These are phyloP conservation scores for Hypoxylon rubiginosum DNA, from an alignment of 2,329 filamentous ascomycete genomes.

Conservation along the genomic window DNA sequence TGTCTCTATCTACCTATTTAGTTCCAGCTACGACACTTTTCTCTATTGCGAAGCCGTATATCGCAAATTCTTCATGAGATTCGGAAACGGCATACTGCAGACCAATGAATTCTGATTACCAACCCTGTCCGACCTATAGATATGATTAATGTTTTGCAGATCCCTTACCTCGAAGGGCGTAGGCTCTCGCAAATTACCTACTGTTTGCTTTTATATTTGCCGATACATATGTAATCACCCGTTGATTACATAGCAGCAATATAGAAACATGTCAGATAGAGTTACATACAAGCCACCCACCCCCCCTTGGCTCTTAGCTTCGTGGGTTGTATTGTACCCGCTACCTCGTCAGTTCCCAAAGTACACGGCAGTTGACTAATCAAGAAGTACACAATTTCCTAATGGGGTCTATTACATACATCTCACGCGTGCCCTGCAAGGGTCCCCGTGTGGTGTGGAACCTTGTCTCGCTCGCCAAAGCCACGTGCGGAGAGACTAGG, in stretches of 20 bases:
- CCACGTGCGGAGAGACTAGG: slow-evolving; percentile 40
- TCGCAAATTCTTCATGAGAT: background rate
- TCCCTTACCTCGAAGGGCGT: slow-evolving; percentile 18
- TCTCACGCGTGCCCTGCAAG: slow-evolving; percentile 32
- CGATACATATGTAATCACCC: slow-evolving; percentile 15
- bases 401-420: slow-evolving; percentile 27
- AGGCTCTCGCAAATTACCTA: slow-evolving; percentile 26
- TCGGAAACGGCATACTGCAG: background rate
- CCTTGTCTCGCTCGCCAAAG: slow-evolving; percentile 28
- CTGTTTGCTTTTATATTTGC: slow-evolving; percentile 3
- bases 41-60: background rate
- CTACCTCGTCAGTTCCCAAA: background rate
- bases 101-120: slow-evolving; percentile 16
- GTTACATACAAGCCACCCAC: background rate
- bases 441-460: slow-evolving; percentile 14
- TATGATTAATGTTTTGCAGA: background rate
- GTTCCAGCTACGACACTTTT: background rate
- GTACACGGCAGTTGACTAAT: slow-evolving; percentile 22
- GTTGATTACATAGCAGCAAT: slow-evolving; percentile 18
- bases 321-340: background rate
- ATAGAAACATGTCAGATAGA: background rate
- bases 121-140: background rate
- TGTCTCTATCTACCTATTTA: background rate
- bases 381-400: slow-evolving; percentile 23
- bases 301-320: background rate